These are phyloP conservation scores for Gaeumannomyces sp. DNA, from an alignment of 2,329 filamentous ascomycete genomes.

Conservation along the genomic window DNA sequence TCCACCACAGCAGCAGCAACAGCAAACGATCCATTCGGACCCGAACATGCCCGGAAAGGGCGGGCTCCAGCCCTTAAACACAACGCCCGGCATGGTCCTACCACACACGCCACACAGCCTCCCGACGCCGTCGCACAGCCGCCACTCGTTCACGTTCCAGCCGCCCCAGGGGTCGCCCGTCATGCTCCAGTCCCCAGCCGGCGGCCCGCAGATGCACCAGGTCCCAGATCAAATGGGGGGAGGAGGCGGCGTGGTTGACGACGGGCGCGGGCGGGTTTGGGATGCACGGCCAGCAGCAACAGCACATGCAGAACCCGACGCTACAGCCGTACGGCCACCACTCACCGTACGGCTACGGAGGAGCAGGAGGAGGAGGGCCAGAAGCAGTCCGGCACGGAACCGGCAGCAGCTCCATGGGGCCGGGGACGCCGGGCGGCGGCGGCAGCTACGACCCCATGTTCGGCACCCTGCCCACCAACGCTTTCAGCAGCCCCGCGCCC, in stretches of 20 bases:
- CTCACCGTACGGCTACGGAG: too few relatives aligned
- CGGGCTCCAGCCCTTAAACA: constrained; percentile 24
- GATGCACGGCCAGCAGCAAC: constrained; percentile 13
- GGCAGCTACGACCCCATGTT: constrained; percentile 55
- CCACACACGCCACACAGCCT: constrained; percentile 23
- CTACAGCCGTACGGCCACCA: too few relatives aligned
- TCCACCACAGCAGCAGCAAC: neutral
- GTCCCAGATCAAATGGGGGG: neutral
- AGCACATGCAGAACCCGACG: constrained; percentile 33
- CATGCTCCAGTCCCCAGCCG: constrained; percentile 31
- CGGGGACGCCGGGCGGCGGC: constrained; percentile 22
- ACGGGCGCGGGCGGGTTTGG: neutral
- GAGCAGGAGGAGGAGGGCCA: too few relatives aligned
- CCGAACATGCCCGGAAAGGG: constrained; percentile 18
- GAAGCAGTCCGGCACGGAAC: constrained; percentile 12
- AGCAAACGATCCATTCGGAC: neutral
- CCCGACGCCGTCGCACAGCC: constrained; percentile 23
- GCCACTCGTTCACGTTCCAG: constrained; percentile 34
- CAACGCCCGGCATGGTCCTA: constrained; percentile 20
- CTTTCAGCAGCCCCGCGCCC: constrained; percentile 42
- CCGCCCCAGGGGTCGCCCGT: constrained; percentile 31
- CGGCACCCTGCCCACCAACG: constrained; percentile 45
- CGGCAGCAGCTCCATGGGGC: constrained; percentile 23
- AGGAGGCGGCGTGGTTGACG: neutral
- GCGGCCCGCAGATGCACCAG: neutral